Evolutionary conservation across 192 early-diverging fungal species (phyloP).

Genomic region (Chytriomyces sp.): DNA sequence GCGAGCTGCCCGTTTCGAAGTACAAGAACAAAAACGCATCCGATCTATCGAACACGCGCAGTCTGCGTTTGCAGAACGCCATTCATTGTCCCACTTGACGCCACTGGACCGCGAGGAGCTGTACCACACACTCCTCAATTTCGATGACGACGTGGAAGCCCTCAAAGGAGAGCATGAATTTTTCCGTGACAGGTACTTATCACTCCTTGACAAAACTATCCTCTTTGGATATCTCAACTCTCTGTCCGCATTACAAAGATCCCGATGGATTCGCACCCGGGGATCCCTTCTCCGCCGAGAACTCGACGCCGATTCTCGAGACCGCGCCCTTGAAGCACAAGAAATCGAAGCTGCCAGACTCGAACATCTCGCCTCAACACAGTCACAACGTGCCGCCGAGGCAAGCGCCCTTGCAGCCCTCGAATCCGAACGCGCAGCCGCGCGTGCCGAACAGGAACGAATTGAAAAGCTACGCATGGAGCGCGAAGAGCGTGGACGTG

Average conservation of each 20-base stretch:
- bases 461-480: slow-evolving; percentile 44
- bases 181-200: slow-evolving; percentile 73
- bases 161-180: slow-evolving; percentile 70
- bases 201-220: not conserved
- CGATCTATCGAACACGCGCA: slow-evolving; percentile 36
- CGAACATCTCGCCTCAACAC: not conserved
- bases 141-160: slow-evolving; percentile 75
- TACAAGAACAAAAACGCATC: slow-evolving; percentile 52
- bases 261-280: slow-evolving; percentile 76
- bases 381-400: slow-evolving; percentile 36
- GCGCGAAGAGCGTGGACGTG: slow-evolving; percentile 45
- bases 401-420: slow-evolving; percentile 62
- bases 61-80: slow-evolving; percentile 52
- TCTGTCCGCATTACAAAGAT: too few species aligned
- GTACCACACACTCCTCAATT: slow-evolving; percentile 59
- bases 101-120: slow-evolving; percentile 51
- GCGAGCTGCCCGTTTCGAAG: slow-evolving; percentile 71
- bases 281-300: slow-evolving; percentile 67
- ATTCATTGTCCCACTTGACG: slow-evolving; percentile 36
- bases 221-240: not conserved
- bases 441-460: slow-evolving; percentile 58
- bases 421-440: slow-evolving; percentile 49
- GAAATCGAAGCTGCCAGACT: slow-evolving; percentile 16
- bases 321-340: slow-evolving; percentile 55
- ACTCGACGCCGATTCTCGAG: slow-evolving; percentile 70